Evolutionary conservation across 2,329 filamentous ascomycete genomes (phyloP), one percentile per base, ranked within the genome.

Genomic region (Talaromyces verruculosus): DNA sequence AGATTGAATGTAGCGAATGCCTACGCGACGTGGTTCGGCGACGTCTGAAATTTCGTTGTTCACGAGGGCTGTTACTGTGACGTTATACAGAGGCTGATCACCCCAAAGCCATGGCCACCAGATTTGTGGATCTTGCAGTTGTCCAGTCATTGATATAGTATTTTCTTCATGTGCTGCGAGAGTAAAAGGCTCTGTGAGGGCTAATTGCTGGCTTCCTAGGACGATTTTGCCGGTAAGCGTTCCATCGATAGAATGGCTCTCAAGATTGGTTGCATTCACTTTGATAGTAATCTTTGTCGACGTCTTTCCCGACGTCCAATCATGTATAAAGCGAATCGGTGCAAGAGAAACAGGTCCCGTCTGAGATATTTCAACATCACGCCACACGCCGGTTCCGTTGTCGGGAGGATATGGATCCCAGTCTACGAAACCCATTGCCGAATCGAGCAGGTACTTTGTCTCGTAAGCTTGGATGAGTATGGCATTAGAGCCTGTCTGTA

Each of bases 21-120:
- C 86, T 65, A 88, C 87, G 0, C 69, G 74, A 6, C 76, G 76
- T 0, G 70, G 68, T 0, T 71, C 70, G 1, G 71, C 75, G 30
- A 68, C 70, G 68, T 82, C 80, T 0, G 79, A 81, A 0, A 77
- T 33, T 0, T 30, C 49, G 11, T 69, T 59, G 1, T 67, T 59
- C 0, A 76, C 70, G 2, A 70, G 72, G 2, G 73, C 72, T 5
- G 71, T 74, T 57, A 78, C 75, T 10, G 72, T 67, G 1, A 77
- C 71, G 0, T 67, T 77, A 67, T 87, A 87, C 5, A 87, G 72
- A 0, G 84, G 84, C 69, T 87, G 87, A 0, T 75, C 69, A 1
- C 87, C 87, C 87, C 87, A 89, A 60, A 80, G 76, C 47, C 79
- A 82, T 0, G 87, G 87, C 86, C 87, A 89, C 87, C 87, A 89